Base-by-base conservation (phyloP, 306 rosid genomes). In the Begonia fuchsioides region DNA sequence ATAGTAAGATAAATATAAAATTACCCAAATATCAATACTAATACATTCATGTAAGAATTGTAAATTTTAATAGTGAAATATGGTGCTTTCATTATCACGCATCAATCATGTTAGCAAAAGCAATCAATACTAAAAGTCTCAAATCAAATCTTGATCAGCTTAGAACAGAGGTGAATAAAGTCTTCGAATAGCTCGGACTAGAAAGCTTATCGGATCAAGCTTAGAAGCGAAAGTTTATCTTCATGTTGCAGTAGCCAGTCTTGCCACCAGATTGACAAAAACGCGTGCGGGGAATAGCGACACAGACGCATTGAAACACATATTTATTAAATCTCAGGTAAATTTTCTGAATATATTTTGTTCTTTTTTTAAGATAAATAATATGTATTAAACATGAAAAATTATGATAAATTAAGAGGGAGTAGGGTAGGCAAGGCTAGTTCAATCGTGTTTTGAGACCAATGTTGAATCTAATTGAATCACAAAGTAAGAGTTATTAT, bases 301-400 rank as follows among this genome's bases (percentile, higher is more conserved):
- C 11, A 87, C 94, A 0, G 95, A 90, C 68, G 62, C 85, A 35
- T 50, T 90, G 68, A 77, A 73, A 38, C 71, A 81, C 38, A 61
- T 85, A 40, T 81, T 85, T 68, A 82, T 90, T 57, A 85, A 94
- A 18, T 90, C 98, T 64, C 95, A 90, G 94, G 98, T 90, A 72
- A 41, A 41, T 41, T 41, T 2, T 11, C 13, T 0, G 45, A 41
- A 2, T 41, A 41, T n/a, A 41, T 41, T 41, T n/a, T 41, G 45
- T 2, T 41, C 9, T 26, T 26, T 26, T 26, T 26, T 26, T 26
- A 4, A 26, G 35, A 26, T 0, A 26, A 26, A 26, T 2, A 26
- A 26, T 26, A 4, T 3, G 35, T 26, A 26, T 26, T 26, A 2
- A 26, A 26, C 35, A 26, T 8, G 35, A 26, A 26, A 26, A 26